These are phyloP conservation scores for Coniella vitis DNA, from an alignment of 2,329 filamentous ascomycete genomes.

Conservation along the genomic window DNA sequence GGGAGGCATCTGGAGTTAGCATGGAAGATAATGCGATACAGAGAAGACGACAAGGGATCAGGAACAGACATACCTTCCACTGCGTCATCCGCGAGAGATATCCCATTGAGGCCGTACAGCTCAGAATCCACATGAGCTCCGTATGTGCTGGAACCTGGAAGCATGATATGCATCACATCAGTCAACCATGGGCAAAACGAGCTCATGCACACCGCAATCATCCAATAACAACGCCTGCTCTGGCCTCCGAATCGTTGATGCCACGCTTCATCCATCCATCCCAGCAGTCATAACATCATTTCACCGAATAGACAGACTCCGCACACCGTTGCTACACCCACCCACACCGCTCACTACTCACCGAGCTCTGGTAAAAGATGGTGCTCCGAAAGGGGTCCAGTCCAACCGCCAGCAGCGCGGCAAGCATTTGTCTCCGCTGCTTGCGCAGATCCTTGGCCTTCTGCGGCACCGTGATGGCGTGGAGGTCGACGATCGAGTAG, in stretches of 20 bases:
- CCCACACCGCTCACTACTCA: constrained; percentile 32
- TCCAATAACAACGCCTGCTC: too few relatives aligned
- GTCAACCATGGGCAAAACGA: neutral
- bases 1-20: neutral
- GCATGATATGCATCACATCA: too few relatives aligned
- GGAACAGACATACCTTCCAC: constrained; percentile 66
- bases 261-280: neutral
- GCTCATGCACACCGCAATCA: neutral
- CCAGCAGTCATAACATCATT: neutral
- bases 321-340: neutral
- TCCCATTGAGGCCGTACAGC: constrained; percentile 84
- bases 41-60: too few relatives aligned
- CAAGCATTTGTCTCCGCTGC: constrained; percentile 68
- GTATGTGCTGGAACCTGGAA: constrained; percentile 65
- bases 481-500: constrained; percentile 87
- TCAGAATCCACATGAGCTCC: constrained; percentile 95
- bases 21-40: too few relatives aligned
- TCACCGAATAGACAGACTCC: neutral
- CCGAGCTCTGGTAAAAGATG: constrained; percentile 76
- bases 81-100: constrained; percentile 98
- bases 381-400: constrained; percentile 69
- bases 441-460: constrained; percentile 51
- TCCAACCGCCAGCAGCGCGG: constrained; percentile 76
- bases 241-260: too few relatives aligned
- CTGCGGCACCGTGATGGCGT: constrained; percentile 81